Conservation (phyloP, 768 basidiomycete species). For the Lentinula detonsa region DNA sequence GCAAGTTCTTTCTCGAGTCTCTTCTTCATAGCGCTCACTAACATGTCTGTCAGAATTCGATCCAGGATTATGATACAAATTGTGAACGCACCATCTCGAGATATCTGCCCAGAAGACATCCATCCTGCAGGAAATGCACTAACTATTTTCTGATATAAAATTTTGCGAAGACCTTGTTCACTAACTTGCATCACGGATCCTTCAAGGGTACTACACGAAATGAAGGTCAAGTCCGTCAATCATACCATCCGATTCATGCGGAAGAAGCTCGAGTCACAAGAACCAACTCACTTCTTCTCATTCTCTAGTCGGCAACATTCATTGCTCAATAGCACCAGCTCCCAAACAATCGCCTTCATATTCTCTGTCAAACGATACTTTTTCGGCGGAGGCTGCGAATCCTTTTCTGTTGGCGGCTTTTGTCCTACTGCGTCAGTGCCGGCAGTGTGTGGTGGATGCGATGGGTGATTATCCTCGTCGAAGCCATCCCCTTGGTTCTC, state of each 20-base stretch:
- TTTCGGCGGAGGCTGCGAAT: constrained; percentile 61
- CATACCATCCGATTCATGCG: not conserved
- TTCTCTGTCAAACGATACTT: constrained; percentile 74
- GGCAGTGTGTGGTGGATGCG: constrained; percentile 13
- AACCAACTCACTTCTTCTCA: constrained; percentile 49
- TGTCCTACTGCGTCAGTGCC: constrained; percentile 4
- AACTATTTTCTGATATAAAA: constrained; percentile 81
- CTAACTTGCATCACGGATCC: constrained; percentile 67
- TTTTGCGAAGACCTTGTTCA: constrained; percentile 76
- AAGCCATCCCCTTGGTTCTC: not conserved
- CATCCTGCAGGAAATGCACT: constrained; percentile 78
- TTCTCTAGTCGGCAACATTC: constrained; percentile 65
- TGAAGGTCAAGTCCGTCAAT: not conserved
- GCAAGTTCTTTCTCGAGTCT: constrained; percentile 65
- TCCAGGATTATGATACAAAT: not conserved
- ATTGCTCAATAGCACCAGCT: constrained; percentile 75
- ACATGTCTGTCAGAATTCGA: not conserved
- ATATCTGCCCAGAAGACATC: constrained; percentile 84
- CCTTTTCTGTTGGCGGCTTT: constrained; percentile 19
- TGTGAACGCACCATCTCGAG: constrained; percentile 64
- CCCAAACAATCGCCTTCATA: constrained; percentile 79
- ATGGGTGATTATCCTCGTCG: not conserved
- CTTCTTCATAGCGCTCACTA: constrained; percentile 86
- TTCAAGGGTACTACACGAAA: constrained; percentile 42
- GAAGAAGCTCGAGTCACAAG: not conserved